Percentiles rank a stretch among this genome's conserved stretches.
These are phyloP conservation scores for Hyphodiscus sp. DNA, from an alignment of 2,329 filamentous ascomycete species.

Conservation along the genomic window DNA sequence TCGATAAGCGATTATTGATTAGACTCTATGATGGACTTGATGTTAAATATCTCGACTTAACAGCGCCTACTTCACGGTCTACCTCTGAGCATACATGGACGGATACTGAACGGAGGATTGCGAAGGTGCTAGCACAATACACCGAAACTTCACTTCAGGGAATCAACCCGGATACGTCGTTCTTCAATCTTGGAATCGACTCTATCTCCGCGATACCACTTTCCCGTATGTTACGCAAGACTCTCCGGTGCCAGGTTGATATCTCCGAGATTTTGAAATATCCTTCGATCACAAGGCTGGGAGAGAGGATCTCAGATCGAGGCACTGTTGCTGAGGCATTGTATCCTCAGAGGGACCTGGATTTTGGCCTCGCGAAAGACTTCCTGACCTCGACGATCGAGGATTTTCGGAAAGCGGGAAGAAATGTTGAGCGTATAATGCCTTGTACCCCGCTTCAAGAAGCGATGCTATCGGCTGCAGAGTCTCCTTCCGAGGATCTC, in stretches of 20 bases:
- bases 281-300: slow-evolving; percentile 58
- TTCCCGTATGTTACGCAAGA: slow-evolving; percentile 47
- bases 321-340: background rate
- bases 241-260: slow-evolving; percentile 43
- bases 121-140: slow-evolving; percentile 44
- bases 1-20: slow-evolving; percentile 53
- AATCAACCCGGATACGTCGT: slow-evolving; percentile 61
- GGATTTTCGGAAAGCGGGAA: slow-evolving; percentile 16
- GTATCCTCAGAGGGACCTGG: background rate
- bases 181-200: slow-evolving; percentile 74
- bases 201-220: slow-evolving; percentile 75
- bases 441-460: slow-evolving; percentile 87
- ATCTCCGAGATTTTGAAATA: slow-evolving; percentile 67
- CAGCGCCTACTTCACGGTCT: slow-evolving; percentile 17
- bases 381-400: slow-evolving; percentile 16
- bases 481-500: slow-evolving; percentile 37
- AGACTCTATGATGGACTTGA: slow-evolving; percentile 41
- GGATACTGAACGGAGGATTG: slow-evolving; percentile 49
- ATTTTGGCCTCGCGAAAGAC: slow-evolving; percentile 20
- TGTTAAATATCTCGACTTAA: slow-evolving; percentile 36
- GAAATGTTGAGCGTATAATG: slow-evolving; percentile 48
- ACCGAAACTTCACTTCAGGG: slow-evolving; percentile 38
- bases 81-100: slow-evolving; percentile 38
- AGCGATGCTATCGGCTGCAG: slow-evolving; percentile 66
- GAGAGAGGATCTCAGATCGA: slow-evolving; percentile 27